Evolutionary conservation across 2,329 filamentous ascomycete species (phyloP).

Genomic region (Bimuria novae-zelandiae): DNA sequence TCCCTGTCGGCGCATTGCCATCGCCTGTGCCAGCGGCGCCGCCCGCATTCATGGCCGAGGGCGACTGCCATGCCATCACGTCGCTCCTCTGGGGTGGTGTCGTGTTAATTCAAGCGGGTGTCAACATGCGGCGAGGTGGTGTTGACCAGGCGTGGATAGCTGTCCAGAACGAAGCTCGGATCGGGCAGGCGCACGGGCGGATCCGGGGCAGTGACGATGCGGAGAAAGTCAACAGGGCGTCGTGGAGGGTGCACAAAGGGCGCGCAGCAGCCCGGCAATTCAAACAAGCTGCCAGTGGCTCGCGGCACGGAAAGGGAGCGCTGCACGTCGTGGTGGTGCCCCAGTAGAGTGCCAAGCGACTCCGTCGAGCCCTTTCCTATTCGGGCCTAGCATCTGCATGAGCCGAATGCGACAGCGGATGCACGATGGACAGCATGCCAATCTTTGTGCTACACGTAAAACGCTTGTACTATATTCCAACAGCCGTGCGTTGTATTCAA

Average conservation of each 20-base stretch:
- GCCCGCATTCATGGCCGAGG: conserved; percentile 65
- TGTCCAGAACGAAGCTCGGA: conserved; percentile 35
- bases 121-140: conserved; percentile 30
- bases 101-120: conserved; percentile 11
- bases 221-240: neutral
- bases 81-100: conserved; percentile 25
- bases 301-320: conserved; percentile 16
- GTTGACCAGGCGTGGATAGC: conserved; percentile 25
- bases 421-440: conserved; percentile 12
- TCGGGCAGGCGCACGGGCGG: conserved; percentile 18
- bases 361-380: neutral
- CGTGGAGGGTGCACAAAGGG: conserved; percentile 7
- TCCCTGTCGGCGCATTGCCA: conserved; percentile 60
- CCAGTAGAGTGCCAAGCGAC: conserved; percentile 13
- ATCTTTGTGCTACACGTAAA: conserved; percentile 18
- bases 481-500: neutral
- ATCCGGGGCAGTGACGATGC: conserved; percentile 8
- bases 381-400: neutral
- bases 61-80: conserved; percentile 72
- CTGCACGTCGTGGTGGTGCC: conserved; percentile 8
- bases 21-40: conserved; percentile 56
- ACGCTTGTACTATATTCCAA: conserved; percentile 1
- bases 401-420: neutral
- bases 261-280: conserved; percentile 14
- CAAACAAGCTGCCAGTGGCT: conserved; percentile 2